Evolutionary conservation across 805 yeast genomes (phyloP), one percentile per base, ranked within the genome.

Genomic region (Blastobotrys chiropterorum): DNA sequence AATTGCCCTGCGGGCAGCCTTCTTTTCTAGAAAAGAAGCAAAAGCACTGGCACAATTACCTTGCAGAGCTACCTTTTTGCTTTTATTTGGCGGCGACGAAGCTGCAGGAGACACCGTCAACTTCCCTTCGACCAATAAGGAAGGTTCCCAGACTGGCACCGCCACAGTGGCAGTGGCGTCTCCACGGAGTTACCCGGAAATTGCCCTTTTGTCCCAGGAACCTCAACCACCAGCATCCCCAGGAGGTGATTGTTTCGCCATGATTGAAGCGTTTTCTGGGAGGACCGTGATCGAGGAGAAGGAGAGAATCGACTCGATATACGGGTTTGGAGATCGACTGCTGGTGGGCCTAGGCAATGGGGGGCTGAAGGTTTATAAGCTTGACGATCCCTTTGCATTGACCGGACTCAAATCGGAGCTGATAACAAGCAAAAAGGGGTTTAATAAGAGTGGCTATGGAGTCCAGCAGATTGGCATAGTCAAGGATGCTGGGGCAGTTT

Each of bases 401-500:
- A 11, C 55, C 11, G 19, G 39, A 21, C 56, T 51, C 48, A 52
- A 19, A 38, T 46, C 59, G 13, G n/a, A 49, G 17, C 49, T 62
- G 39, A 31, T 50, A 11, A 47, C 57, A 3, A 49, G 58, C 5
- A 52, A 58, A 34, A 56, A 60, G 15, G 54, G 54, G 40, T 48
- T 60, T 3, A 51, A 64, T 16, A 57, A 53, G 22, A 49, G 59
- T 8, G 34, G 70, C 8, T 26, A 26, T 11, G 34, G 34, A 11
- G 64, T 69, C 16, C 61, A 61, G 1, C 67, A 69, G 51, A 54
- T 74, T 16, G 70, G 64, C 16, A 59, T 67, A 11, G 47, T 72
- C 30, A 59, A 66, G 8, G 64, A 62, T 22, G 59, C 71, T 20
- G 65, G 66, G 15, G 63, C 63, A 20, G 49, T 73, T 38, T 59